These are phyloP conservation scores for Amphirosellinia nigrospora DNA, from an alignment of 495 filamentous ascomycete species.

Conservation along the genomic window DNA sequence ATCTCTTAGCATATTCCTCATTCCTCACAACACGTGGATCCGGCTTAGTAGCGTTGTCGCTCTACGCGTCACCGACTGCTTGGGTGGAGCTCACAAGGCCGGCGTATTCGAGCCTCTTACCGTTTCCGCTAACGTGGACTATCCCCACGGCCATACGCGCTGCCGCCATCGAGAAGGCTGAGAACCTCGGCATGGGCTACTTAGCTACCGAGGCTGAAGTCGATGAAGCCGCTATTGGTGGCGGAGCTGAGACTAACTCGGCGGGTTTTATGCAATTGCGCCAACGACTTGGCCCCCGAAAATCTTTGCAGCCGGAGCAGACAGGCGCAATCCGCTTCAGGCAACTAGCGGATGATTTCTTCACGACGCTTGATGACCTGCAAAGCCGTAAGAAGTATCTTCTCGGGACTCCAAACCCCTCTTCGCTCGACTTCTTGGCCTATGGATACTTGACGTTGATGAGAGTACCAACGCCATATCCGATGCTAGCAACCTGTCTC, in stretches of 20 bases:
- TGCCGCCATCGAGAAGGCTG: constrained; percentile 71
- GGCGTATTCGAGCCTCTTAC: constrained; percentile 74
- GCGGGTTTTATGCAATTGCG: constrained; percentile 40
- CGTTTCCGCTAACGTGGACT: constrained; percentile 83
- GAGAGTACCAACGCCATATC: constrained; percentile 69
- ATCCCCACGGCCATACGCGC: constrained; percentile 70
- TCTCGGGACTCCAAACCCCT: constrained; percentile 53
- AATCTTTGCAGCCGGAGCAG: constrained; percentile 52
- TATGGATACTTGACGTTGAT: constrained; percentile 79
- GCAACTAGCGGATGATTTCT: constrained; percentile 68
- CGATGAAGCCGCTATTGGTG: constrained; percentile 34
- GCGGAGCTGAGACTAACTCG: constrained; percentile 37
- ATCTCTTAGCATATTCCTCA: constrained; percentile 72
- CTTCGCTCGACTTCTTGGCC: constrained; percentile 78
- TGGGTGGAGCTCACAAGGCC: constrained; percentile 76
- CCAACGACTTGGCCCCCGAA: constrained; percentile 32
- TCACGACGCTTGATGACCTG: constrained; percentile 70
- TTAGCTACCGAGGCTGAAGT: constrained; percentile 39
- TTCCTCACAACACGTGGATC: constrained; percentile 69
- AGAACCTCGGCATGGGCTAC: constrained; percentile 69
- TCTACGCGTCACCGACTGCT: constrained; percentile 88
- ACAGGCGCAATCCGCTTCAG: constrained; percentile 70
- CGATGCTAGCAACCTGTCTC: constrained; percentile 73
- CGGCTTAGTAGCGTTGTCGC: constrained; percentile 75
- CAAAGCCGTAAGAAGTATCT: constrained; percentile 60